These are phyloP conservation scores for Mortierella sp. DNA, from an alignment of 371 early-diverging fungal species.

Conservation along the genomic window DNA sequence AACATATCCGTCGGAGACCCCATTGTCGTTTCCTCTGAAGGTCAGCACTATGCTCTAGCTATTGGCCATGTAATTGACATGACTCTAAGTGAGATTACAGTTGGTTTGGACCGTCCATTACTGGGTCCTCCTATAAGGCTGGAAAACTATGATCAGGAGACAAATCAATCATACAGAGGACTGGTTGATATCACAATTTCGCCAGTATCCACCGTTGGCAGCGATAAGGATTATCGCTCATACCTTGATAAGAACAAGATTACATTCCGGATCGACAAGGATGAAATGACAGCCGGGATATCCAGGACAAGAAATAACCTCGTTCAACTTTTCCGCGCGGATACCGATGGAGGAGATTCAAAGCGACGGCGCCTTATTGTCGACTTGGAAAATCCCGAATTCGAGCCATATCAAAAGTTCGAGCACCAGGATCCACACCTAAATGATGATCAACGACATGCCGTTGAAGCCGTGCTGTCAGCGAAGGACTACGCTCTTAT, in stretches of 20 bases:
- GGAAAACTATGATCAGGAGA: slow-evolving; percentile 59
- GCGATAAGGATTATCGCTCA: slow-evolving; percentile 19
- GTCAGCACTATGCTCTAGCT: slow-evolving; percentile 80
- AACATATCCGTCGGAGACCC: slow-evolving; percentile 83
- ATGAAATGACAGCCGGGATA: slow-evolving; percentile 80
- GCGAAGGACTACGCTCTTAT: slow-evolving; percentile 94
- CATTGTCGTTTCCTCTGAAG: slow-evolving; percentile 84
- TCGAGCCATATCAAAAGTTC: slow-evolving; percentile 30
- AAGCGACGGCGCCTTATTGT: slow-evolving; percentile 81
- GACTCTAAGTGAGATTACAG: slow-evolving; percentile 59
- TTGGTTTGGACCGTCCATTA: slow-evolving; percentile 76
- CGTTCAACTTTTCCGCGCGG: slow-evolving; percentile 71
- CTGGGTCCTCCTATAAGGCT: slow-evolving; percentile 68
- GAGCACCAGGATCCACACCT: slow-evolving; percentile 43
- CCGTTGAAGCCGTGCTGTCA: slow-evolving; percentile 68
- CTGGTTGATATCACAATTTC: slow-evolving; percentile 51
- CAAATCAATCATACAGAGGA: slow-evolving; percentile 64
- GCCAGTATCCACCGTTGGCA: neutral
- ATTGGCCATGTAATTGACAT: slow-evolving; percentile 79
- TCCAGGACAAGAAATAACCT: slow-evolving; percentile 80
- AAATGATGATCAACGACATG: slow-evolving; percentile 77
- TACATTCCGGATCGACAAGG: slow-evolving; percentile 87
- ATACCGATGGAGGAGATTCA: slow-evolving; percentile 60
- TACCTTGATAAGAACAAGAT: slow-evolving; percentile 18
- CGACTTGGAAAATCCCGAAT: slow-evolving; percentile 80